Evolutionary conservation across 2,329 filamentous ascomycete species (phyloP).

Genomic region (Xylaria sp.): DNA sequence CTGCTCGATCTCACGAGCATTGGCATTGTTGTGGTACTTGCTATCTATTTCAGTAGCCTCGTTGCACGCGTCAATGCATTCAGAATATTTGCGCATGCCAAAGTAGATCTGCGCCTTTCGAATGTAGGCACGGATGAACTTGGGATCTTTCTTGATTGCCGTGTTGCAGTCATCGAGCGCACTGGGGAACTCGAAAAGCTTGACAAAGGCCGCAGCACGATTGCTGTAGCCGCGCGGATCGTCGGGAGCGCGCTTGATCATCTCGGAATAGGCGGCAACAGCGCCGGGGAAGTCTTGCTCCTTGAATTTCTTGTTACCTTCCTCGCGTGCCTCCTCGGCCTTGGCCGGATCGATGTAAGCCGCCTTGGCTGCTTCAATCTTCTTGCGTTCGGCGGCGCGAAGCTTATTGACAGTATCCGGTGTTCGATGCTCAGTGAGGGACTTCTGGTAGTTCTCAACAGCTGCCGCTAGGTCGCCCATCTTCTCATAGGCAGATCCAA

Average conservation of each 20-base stretch:
- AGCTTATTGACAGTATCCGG: slow-evolving; percentile 94
- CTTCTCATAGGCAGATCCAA: slow-evolving; percentile 94
- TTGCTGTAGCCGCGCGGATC: slow-evolving; percentile 97
- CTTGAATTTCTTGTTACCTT: slow-evolving; percentile 98
- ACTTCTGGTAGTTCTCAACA: slow-evolving; percentile 90
- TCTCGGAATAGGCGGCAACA: slow-evolving; percentile 93
- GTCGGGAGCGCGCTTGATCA: slow-evolving; percentile 93
- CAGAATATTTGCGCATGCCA: slow-evolving; percentile 98
- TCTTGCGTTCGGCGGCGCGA: slow-evolving; percentile 86
- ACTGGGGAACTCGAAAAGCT: slow-evolving; percentile 93
- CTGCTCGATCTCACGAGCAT: slow-evolving; percentile 90
- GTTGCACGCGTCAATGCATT: slow-evolving; percentile 88
- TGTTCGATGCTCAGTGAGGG: slow-evolving; percentile 95
- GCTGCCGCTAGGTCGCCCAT: slow-evolving; percentile 81
- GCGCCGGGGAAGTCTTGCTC: slow-evolving; percentile 94
- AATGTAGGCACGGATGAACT: slow-evolving; percentile 95
- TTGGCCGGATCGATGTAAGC: slow-evolving; percentile 91
- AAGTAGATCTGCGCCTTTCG: slow-evolving; percentile 96
- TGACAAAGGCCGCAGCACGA: slow-evolving; percentile 95
- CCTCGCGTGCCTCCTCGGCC: slow-evolving; percentile 93
- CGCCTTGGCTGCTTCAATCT: slow-evolving; percentile 77
- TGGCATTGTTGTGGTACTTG: slow-evolving; percentile 75
- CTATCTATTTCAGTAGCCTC: slow-evolving; percentile 83
- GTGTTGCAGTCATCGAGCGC: slow-evolving; percentile 92
- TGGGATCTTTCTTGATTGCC: slow-evolving; percentile 89